Percentiles rank a stretch among this genome's conserved stretches.
phyloP scores from a whole-genome alignment of 176 grass and related monocot genomes.

The Phyllostachys edulis region DNA sequence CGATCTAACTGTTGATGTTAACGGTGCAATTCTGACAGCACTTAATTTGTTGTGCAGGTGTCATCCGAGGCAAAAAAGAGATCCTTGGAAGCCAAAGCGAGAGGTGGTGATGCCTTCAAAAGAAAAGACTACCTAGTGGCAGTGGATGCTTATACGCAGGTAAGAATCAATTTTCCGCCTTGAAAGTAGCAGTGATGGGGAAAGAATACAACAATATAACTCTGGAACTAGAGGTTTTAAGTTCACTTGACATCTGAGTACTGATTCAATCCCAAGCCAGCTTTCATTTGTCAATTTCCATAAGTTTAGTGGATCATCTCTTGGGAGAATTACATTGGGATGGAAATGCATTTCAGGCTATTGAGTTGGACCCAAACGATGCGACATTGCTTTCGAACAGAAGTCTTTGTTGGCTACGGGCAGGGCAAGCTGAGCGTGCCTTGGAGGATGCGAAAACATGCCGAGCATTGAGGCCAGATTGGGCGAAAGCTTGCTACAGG shows the following conservation, averaged over 20 bases:
- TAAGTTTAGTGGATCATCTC: neutral
- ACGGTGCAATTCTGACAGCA: neutral
- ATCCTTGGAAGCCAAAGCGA: conserved; percentile 82
- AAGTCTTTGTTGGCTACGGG: conserved; percentile 84
- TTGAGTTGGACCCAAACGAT: conserved; percentile 74
- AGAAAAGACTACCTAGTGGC: conserved; percentile 77
- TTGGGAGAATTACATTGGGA: neutral
- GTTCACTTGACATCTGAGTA: neutral
- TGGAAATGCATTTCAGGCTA: conserved; percentile 51
- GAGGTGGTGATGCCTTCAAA: conserved; percentile 86
- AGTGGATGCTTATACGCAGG: conserved; percentile 88
- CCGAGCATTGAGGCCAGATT: conserved; percentile 65
- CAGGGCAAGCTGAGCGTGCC: conserved; percentile 69
- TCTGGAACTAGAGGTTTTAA: neutral
- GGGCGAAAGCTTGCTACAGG: conserved; percentile 90
- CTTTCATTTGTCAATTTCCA: neutral
- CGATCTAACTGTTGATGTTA: neutral
- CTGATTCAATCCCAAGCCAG: neutral
- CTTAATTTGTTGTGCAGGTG: conserved; percentile 48
- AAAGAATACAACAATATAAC: neutral
- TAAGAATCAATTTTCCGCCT: conserved; percentile 6
- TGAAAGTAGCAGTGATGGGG: neutral
- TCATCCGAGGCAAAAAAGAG: conserved; percentile 64
- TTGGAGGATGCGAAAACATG: conserved; percentile 74
- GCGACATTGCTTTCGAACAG: conserved; percentile 69